These are phyloP conservation scores for Rhodomyrtus tomentosa DNA, from an alignment of 345 rosid species.

Conservation along the genomic window DNA sequence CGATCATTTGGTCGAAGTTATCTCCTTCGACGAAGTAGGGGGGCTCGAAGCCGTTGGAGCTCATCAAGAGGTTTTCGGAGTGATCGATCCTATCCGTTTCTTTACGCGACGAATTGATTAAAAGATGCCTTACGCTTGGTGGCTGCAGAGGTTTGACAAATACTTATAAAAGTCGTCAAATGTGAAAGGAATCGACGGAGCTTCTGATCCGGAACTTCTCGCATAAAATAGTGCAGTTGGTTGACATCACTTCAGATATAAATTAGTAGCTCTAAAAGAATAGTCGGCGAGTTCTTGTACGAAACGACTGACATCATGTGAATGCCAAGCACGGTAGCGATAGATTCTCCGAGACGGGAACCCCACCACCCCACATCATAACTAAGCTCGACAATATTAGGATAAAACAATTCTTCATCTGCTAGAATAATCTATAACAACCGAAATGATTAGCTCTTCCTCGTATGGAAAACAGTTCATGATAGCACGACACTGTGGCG, in stretches of 20 bases:
- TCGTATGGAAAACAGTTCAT: neutral
- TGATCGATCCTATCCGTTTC: constrained; percentile 1
- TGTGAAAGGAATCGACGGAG: neutral
- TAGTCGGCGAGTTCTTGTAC: neutral
- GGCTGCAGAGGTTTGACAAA: neutral
- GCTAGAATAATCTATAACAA: neutral
- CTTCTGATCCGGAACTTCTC: neutral
- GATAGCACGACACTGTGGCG: neutral
- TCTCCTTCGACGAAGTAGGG: constrained; percentile 42
- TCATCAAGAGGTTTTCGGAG: neutral
- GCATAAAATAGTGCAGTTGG: neutral
- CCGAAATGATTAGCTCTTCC: neutral
- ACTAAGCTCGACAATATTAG: neutral
- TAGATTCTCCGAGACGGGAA: neutral
- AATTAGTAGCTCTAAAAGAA: neutral
- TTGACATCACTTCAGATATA: neutral
- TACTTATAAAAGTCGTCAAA: neutral
- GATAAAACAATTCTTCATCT: neutral
- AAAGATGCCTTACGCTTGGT: neutral
- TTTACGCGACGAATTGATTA: neutral
- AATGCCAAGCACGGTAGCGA: neutral
- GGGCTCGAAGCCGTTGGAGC: constrained; percentile 19
- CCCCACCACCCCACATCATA: neutral
- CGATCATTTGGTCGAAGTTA: constrained; percentile 45
- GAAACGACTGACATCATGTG: neutral